These are phyloP conservation scores for Suhomyces wounanorum DNA, from an alignment of 1,139 yeast genomes.

Conservation along the genomic window DNA sequence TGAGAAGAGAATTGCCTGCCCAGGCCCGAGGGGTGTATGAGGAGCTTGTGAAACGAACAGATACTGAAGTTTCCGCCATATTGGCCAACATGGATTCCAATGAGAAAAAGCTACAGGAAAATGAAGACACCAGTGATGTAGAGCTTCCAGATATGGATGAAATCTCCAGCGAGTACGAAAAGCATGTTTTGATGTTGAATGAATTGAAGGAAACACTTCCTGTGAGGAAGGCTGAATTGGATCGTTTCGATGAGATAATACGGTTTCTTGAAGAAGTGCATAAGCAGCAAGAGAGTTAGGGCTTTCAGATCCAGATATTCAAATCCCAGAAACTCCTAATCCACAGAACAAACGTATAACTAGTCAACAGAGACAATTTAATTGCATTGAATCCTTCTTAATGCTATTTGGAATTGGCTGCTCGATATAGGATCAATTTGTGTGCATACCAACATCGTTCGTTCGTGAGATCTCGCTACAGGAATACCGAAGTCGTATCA, in stretches of 20 bases:
- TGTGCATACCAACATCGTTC: too few species aligned
- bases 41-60: conserved; percentile 31
- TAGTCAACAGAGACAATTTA: too few species aligned
- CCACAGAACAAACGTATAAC: too few species aligned
- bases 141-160: conserved; percentile 18
- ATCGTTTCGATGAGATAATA: conserved; percentile 32
- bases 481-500: not conserved
- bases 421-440: too few species aligned
- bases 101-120: not conserved
- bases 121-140: conserved; percentile 18
- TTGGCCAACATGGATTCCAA: conserved; percentile 24
- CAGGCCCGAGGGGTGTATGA: conserved; percentile 31
- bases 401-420: too few species aligned
- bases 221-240: conserved; percentile 33
- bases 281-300: conserved; percentile 3
- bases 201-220: conserved; percentile 36
- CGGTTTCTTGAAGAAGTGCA: conserved; percentile 30
- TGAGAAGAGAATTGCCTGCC: conserved; percentile 56
- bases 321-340: too few species aligned
- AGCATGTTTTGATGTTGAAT: conserved; percentile 25
- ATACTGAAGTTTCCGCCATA: conserved; percentile 33
- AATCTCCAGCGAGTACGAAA: conserved; percentile 30
- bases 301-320: not conserved
- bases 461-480: too few species aligned
- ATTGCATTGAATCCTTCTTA: too few species aligned